Base-by-base conservation (phyloP, 2,329 filamentous ascomycete genomes). In the Epichloe hybrida region DNA sequence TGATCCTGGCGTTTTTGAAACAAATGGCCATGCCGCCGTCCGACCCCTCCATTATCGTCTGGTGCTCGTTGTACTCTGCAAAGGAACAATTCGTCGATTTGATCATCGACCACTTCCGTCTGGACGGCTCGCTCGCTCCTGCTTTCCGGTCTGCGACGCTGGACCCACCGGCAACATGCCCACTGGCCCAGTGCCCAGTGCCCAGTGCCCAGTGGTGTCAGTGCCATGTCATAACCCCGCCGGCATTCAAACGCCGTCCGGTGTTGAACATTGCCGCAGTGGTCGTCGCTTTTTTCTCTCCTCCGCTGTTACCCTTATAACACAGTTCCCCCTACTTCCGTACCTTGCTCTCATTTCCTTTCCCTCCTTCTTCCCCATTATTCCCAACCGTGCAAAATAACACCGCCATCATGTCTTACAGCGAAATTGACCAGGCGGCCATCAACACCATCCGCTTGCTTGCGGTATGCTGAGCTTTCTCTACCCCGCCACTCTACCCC, bases 371-470 rank as follows among this genome's bases (percentile, higher is more conserved):
- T 49, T 51, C 56, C 50, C 61, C 40, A 57, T 55, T 55, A 58
- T 52, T 11, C 23, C 43, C 44, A 31, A 21, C 37, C n/a, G 36
- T 48, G 42, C 55, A 52, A 48, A 52, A 57, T 53, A 63, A 61
- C 62, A 64, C 57, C 67, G 72, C 46, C 70, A 81, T 66, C 71
- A 97, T 97, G 91, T 83, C 83, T 71, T 96, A 86, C 80, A 79
- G 79, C 69, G 86, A 97, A 65, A 71, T 83, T 67, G 93, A 98
- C 72, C 76, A 84, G 78, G 81, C 89, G 73, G 86, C 88, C 67
- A 88, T 98, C 76, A 97, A 97, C 84, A 95, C 91, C 72, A 97
- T 98, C 77, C 88, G 93, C 71, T 74, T 88, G 68, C 81, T 98
- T 64, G 90, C 93, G 70, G 93, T 97, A 84, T 72, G 89, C 84